Base-by-base conservation (phyloP, 148 eudicot genomes). In the Fagopyrum esculentum region DNA sequence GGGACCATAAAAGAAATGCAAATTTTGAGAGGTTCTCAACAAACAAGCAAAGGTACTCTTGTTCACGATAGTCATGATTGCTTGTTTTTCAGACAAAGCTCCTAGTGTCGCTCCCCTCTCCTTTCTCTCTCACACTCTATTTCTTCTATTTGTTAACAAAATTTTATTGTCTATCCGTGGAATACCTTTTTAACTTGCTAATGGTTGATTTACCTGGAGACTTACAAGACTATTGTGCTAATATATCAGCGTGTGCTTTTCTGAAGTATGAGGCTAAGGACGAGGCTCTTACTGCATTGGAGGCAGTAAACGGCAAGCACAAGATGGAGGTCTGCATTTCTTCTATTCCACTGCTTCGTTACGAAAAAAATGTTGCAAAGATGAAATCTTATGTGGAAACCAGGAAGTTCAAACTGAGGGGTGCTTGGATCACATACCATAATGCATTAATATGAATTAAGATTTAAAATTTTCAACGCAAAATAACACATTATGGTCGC, bases 231-330 rank as follows among this genome's bases (percentile, higher is more conserved):
- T 47, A 52, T 55, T 46, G 29, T 73, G 47, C 72, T 6, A 63
- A 68, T 69, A 29, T 78, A 71, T 70, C 82, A 95, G 99, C 94
- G 12, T 95, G 94, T 85, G 99, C 99, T 76, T 95, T 95, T 85
- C 78, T 95, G 78, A 95, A 95, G 85, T 95, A 90, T 73, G 99
- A 95, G 81, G 87, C 92, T 17, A 92, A 92, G 80, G 97, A 95
- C 72, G 96, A 92, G 83, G 99, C 99, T 78, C 83, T 90, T 88
- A 91, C 94, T 72, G 91, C 99, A 26, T 86, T 95, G 80, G 99
- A 90, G 78, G 91, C 88, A 73, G 91, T 95, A 35, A 90, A 86
- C 76, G 98, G 89, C 74, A 92, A 90, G 77, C 90, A 90, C 82
- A 95, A 84, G 72, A 87, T 95, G 90, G 99, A 95, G 99, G 99